phyloP scores from a whole-genome alignment of 2,329 filamentous ascomycete genomes.

The Camptophora hylomeconis region DNA sequence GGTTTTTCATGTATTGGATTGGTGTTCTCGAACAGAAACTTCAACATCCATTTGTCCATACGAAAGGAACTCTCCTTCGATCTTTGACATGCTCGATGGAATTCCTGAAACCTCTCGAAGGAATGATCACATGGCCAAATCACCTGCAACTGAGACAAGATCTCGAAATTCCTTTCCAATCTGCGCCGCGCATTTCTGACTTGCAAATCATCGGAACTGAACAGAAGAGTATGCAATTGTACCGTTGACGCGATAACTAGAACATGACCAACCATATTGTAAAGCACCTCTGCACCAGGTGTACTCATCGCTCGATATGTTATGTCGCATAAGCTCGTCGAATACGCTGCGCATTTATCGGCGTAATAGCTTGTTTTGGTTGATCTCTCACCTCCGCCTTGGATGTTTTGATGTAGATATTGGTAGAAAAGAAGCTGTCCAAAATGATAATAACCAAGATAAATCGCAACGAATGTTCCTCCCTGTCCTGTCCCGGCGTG shows the following conservation, averaged over 20 bases:
- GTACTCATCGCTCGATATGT: constrained; percentile 26
- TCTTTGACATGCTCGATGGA: constrained; percentile 29
- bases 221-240: constrained; percentile 33
- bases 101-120: constrained; percentile 27
- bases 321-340: constrained; percentile 28
- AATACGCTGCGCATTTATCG: constrained; percentile 27
- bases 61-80: constrained; percentile 26
- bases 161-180: constrained; percentile 33
- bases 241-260: constrained; percentile 34
- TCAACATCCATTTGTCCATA: constrained; percentile 31
- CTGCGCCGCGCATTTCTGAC: constrained; percentile 23
- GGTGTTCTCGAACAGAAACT: constrained; percentile 19
- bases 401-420: too few species aligned
- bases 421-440: too few species aligned
- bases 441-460: too few species aligned
- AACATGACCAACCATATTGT: constrained; percentile 34
- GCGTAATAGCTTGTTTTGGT: too few species aligned
- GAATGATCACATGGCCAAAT: constrained; percentile 29
- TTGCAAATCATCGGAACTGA: constrained; percentile 24
- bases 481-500: too few species aligned
- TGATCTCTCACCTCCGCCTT: too few species aligned
- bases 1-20: constrained; percentile 9
- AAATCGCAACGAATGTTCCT: too few species aligned
- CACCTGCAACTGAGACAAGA: constrained; percentile 26
- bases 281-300: constrained; percentile 28